phyloP scores from a whole-genome alignment of 23 red algal genomes.

The Chondrus crispus region DNA sequence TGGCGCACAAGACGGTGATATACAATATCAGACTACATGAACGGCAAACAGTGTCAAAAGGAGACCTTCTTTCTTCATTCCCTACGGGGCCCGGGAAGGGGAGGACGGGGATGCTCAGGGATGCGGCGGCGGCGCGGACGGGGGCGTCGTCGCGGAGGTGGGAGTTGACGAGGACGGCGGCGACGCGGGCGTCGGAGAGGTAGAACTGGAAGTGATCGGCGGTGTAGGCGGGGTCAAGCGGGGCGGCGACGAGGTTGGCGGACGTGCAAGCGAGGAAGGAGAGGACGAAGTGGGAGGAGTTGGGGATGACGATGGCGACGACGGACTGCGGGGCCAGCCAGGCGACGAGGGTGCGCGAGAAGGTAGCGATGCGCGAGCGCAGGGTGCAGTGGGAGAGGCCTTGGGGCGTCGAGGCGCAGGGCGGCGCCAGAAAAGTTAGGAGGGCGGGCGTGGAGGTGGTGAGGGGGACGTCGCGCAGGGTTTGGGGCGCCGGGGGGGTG shows the following conservation, averaged over 20 bases:
- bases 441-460: neutral
- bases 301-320: slow-evolving; percentile 68
- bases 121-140: slow-evolving; percentile 35
- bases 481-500: neutral
- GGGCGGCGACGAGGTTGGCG: slow-evolving; percentile 57
- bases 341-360: neutral
- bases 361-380: slow-evolving; percentile 7
- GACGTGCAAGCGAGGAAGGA: slow-evolving; percentile 66
- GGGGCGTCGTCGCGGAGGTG: slow-evolving; percentile 18
- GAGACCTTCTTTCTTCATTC: too few species aligned
- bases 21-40: too few species aligned
- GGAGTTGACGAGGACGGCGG: slow-evolving; percentile 39
- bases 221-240: slow-evolving; percentile 82
- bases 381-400: slow-evolving; percentile 19
- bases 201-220: slow-evolving; percentile 89
- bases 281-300: slow-evolving; percentile 64
- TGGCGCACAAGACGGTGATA: too few species aligned
- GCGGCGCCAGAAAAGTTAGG: neutral
- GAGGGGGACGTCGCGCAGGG: slow-evolving; percentile 20
- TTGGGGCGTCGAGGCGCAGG: neutral
- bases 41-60: too few species aligned
- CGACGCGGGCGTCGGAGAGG: slow-evolving; percentile 57
- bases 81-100: too few species aligned
- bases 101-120: slow-evolving; percentile 7
- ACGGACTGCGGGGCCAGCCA: neutral